Evolutionary conservation across 73 alveolate genomes (phyloP), one percentile per base, ranked within the genome.

Genomic region (Stentor roeselii): DNA sequence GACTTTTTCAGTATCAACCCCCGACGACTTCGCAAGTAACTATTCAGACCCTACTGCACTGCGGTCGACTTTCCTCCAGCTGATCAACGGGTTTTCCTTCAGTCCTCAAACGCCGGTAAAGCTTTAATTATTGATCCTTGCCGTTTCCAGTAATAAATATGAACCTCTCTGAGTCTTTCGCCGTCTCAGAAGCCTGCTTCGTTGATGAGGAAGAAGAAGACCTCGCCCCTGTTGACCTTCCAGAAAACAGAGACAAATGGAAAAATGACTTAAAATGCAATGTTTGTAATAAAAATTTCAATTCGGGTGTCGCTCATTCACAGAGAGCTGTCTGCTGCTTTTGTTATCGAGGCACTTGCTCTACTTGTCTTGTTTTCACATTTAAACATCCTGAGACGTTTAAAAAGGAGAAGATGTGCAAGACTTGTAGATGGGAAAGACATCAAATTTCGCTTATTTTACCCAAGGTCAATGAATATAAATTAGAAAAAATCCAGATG

Each of bases 271-370:
- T 40, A 21, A 21, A 34, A 2, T 67, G 80, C 42, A n/a, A 67
- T 27, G 37, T 34, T 32, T 67, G 80, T 32, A 15, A 30, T 27
- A 67, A 27, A 21, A 21, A 21, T 2, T 67, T 67, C n/a, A 67
- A 67, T 67, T 40, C 41, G 0, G 80, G 80, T 27, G 37, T 67
- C 14, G n/a, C 80, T 30, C 80, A 67, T 67, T 30, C 80, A 67
- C 37, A 67, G 34, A 67, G 34, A 67, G 34, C n/a, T 34, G 11
- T 32, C 50, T 67, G 80, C 80, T 27, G 11, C 41, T 67, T 67
- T 67, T 67, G 80, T 32, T 67, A 67, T 67, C 21, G 80, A 67
- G 80, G 80, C 0, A 2, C 34, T 32, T 67, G 80, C 34, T 36
- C 41, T 32, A 67, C 21, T 27, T 67, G 80, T 32, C 11, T 67